Percentiles rank a stretch among this genome's conserved stretches.
Conservation (phyloP, 352 stramenopile genomes). For the Phytophthora syringae region DNA sequence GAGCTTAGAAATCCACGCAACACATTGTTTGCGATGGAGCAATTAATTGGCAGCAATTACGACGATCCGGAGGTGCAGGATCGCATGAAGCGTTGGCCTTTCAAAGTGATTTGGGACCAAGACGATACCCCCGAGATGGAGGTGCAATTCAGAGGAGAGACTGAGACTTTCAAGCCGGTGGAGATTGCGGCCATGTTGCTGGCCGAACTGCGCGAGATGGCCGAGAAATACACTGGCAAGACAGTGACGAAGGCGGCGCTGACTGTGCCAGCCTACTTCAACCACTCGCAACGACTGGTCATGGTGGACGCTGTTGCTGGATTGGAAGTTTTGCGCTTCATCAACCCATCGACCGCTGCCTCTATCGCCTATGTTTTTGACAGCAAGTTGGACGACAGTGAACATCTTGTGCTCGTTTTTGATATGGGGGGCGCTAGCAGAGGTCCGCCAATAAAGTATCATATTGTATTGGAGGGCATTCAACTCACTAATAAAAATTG, state of each 20-base stretch:
- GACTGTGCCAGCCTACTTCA: slow-evolving; percentile 98
- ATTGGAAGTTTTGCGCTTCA: slow-evolving; percentile 4
- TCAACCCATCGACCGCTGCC: slow-evolving; percentile 1
- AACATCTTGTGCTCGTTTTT: slow-evolving; percentile 1
- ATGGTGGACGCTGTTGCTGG: slow-evolving; percentile 88
- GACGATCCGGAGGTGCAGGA: slow-evolving; percentile 89
- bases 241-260: slow-evolving; percentile 84
- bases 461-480: too few relatives aligned
- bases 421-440: not conserved
- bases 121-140: slow-evolving; percentile 74
- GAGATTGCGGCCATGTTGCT: slow-evolving; percentile 84
- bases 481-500: too few relatives aligned
- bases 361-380: slow-evolving; percentile 7
- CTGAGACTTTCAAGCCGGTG: slow-evolving; percentile 79
- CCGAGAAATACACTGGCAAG: slow-evolving; percentile 73
- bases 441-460: too few relatives aligned
- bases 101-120: slow-evolving; percentile 65
- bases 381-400: not conserved
- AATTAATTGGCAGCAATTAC: slow-evolving; percentile 95
- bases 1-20: slow-evolving; percentile 94
- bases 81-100: slow-evolving; percentile 75
- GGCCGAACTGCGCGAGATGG: slow-evolving; percentile 72
- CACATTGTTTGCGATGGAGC: slow-evolving; percentile 97
- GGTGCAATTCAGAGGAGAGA: slow-evolving; percentile 76
- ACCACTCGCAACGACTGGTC: slow-evolving; percentile 93